Conservation (phyloP, 495 filamentous ascomycete species). For the Xylaria curta region DNA sequence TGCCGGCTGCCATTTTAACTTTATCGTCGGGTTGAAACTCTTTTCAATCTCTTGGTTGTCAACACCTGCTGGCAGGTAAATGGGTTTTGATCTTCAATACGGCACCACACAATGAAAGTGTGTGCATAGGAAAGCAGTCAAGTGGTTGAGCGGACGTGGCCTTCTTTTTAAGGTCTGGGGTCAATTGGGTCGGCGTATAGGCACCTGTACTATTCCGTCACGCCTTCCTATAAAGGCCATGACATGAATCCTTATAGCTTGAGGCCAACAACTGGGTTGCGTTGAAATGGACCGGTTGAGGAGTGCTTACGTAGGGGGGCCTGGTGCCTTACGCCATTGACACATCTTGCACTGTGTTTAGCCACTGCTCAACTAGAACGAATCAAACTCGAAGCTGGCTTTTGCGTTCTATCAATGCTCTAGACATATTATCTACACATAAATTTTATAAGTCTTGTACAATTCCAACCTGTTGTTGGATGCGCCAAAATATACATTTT, state of each 20-base stretch:
- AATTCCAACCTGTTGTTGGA: background rate
- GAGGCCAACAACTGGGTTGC: background rate
- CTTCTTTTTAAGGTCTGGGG: background rate
- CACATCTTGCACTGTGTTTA: background rate
- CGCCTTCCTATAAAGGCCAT: background rate
- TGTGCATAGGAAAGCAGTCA: background rate
- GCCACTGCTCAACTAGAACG: background rate
- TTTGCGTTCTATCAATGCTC: background rate
- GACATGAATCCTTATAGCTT: background rate
- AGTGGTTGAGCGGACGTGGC: background rate
- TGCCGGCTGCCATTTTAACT: slow-evolving; percentile 8
- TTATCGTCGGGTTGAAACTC: background rate
- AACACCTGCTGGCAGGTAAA: background rate
- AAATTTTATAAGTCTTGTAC: slow-evolving; percentile 2
- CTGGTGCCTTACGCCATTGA: background rate
- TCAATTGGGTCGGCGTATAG: background rate
- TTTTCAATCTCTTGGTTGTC: background rate
- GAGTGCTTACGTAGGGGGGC: slow-evolving; percentile 2
- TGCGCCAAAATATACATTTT: slow-evolving; percentile 2
- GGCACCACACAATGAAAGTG: too few relatives aligned
- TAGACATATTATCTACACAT: slow-evolving; percentile 5
- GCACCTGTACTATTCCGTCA: background rate
- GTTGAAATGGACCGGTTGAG: background rate
- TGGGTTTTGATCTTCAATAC: too few relatives aligned
- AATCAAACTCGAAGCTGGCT: background rate